Percentiles rank a stretch among this genome's conserved stretches.
Evolutionary conservation across 768 basidiomycete genomes (phyloP).

Genomic region (Macrolepiota albuminosa): DNA sequence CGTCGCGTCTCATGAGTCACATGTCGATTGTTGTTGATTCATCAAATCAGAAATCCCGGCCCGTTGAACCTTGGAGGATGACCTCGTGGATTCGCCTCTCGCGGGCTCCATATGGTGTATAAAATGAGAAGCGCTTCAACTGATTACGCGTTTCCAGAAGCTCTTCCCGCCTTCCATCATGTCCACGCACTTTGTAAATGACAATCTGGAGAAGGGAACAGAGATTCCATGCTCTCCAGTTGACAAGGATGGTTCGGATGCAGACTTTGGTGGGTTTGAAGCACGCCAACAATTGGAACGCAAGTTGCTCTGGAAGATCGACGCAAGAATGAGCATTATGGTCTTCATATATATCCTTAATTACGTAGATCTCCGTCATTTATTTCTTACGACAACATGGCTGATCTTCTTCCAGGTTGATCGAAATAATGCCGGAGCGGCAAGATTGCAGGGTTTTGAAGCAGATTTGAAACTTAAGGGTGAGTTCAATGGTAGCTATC

Average conservation of each 20-base stretch:
- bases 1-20: conserved; percentile 7
- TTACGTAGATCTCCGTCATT: conserved; percentile 22
- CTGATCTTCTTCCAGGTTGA: conserved; percentile 51
- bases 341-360: conserved; percentile 45
- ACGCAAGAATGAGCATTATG: conserved; percentile 44
- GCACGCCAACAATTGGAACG: conserved; percentile 26
- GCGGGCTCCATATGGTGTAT: background rate
- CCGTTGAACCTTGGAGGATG: background rate
- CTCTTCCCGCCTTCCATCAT: conserved; percentile 5
- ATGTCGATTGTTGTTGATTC: conserved; percentile 5
- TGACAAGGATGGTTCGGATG: conserved; percentile 17
- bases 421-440: conserved; percentile 67
- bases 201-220: conserved; percentile 8
- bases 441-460: conserved; percentile 63
- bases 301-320: conserved; percentile 42
- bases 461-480: conserved; percentile 52
- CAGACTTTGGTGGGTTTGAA: conserved; percentile 24
- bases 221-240: background rate
- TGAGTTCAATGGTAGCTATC: background rate
- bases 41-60: background rate
- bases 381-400: background rate
- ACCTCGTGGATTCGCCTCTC: too few species aligned
- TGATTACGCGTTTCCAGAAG: background rate
- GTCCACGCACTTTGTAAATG: conserved; percentile 17
- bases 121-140: background rate